These are phyloP conservation scores for Austroboletus sp. DNA, from an alignment of 1,284 basidiomycete genomes.

Conservation along the genomic window DNA sequence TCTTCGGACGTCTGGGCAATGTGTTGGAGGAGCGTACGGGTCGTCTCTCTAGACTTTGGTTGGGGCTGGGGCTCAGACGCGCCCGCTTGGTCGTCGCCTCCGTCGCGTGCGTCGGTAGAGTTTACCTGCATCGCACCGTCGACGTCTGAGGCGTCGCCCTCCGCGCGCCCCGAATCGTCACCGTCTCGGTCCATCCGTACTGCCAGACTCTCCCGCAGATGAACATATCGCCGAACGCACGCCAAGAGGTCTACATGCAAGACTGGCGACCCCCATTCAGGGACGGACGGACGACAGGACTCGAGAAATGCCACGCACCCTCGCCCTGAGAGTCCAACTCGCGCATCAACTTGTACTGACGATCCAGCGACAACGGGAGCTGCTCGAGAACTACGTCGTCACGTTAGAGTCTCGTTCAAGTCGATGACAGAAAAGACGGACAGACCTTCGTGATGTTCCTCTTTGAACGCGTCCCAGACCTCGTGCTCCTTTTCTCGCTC, in stretches of 20 bases:
- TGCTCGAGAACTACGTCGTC: slow-evolving; percentile 89
- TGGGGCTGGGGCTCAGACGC: neutral
- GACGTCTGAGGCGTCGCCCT: neutral
- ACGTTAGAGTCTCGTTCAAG: too few relatives aligned
- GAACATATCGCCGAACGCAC: slow-evolving; percentile 41
- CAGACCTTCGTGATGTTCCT: slow-evolving; percentile 72
- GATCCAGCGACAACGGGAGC: slow-evolving; percentile 75
- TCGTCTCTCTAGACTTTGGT: slow-evolving; percentile 28
- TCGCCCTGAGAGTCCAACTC: slow-evolving; percentile 75
- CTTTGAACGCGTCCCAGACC: slow-evolving; percentile 70
- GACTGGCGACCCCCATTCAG: slow-evolving; percentile 30
- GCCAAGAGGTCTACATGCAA: slow-evolving; percentile 37
- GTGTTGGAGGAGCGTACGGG: slow-evolving; percentile 47
- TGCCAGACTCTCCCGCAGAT: slow-evolving; percentile 29
- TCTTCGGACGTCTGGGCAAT: slow-evolving; percentile 58
- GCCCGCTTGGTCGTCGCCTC: neutral
- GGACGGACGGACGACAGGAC: slow-evolving; percentile 5
- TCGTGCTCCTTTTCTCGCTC: slow-evolving; percentile 49
- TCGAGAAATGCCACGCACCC: slow-evolving; percentile 39
- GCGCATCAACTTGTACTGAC: slow-evolving; percentile 71
- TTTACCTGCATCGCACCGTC: slow-evolving; percentile 8
- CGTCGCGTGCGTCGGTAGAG: neutral
- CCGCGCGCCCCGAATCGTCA: neutral
- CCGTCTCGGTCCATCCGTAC: neutral
- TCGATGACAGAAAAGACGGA: too few relatives aligned